Conservation (phyloP, 106 monocot genomes). For the Iris macrosiphon region DNA sequence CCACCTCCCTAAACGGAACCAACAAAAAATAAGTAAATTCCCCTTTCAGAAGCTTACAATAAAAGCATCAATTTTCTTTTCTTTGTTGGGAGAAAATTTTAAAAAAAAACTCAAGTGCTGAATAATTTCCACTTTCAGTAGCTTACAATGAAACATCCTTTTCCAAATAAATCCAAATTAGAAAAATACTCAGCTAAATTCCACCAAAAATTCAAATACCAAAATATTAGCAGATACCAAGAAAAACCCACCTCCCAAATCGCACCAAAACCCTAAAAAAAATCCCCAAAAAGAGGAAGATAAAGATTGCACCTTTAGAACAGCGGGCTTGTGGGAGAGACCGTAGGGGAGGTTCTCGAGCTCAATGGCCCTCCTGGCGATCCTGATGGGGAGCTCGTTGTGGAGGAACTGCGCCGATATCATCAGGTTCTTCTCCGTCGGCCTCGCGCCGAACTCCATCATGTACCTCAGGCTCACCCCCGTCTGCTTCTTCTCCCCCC, state of each 20-base stretch:
- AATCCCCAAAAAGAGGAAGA: neutral
- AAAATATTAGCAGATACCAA: neutral
- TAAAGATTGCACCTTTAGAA: constrained; percentile 47
- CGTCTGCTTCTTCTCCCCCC: constrained; percentile 83
- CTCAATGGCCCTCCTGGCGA: constrained; percentile 78
- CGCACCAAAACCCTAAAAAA: neutral
- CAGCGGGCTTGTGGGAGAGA: constrained; percentile 63
- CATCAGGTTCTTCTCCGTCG: constrained; percentile 49
- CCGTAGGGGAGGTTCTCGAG: constrained; percentile 78
- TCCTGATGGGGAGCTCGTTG: constrained; percentile 78
- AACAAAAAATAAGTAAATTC: no score
- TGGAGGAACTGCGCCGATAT: constrained; percentile 83
- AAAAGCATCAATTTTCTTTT: neutral
- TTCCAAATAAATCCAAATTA: neutral
- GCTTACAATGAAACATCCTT: neutral
- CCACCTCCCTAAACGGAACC: no score
- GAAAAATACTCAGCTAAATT: neutral
- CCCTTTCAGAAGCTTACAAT: neutral
- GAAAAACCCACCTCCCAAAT: constrained; percentile 1
- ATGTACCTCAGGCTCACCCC: constrained; percentile 84
- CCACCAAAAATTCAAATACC: neutral
- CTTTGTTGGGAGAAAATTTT: no score
- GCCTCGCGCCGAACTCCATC: constrained; percentile 86
- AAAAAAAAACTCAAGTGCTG: no score
- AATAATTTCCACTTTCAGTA: no score